Evolutionary conservation across 2,329 filamentous ascomycete species (phyloP).

Genomic region (Plenodomus lindquistii): DNA sequence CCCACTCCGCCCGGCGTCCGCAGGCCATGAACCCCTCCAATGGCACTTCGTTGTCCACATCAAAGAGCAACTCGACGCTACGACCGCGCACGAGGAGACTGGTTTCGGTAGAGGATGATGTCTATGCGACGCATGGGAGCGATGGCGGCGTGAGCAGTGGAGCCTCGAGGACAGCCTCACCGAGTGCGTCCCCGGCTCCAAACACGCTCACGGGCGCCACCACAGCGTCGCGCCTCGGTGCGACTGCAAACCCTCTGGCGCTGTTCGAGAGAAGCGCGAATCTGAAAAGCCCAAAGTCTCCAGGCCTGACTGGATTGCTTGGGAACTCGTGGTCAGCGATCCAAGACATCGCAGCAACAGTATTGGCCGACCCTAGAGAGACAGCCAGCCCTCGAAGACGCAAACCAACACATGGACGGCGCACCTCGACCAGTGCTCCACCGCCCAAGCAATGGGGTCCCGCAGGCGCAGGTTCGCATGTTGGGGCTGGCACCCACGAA

Average conservation of each 20-base stretch:
- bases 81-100: slow-evolving; percentile 52
- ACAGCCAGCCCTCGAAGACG: slow-evolving; percentile 26
- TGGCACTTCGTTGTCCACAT: slow-evolving; percentile 41
- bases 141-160: slow-evolving; percentile 45
- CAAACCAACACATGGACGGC: slow-evolving; percentile 33
- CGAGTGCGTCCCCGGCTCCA: slow-evolving; percentile 48
- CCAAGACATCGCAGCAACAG: slow-evolving; percentile 54
- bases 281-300: slow-evolving; percentile 25
- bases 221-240: slow-evolving; percentile 38
- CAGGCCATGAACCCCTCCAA: slow-evolving; percentile 48
- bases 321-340: slow-evolving; percentile 55
- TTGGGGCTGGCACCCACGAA: slow-evolving; percentile 52
- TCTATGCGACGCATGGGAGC: slow-evolving; percentile 40
- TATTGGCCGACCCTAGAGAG: slow-evolving; percentile 43
- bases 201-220: slow-evolving; percentile 19
- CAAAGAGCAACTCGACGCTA: slow-evolving; percentile 50
- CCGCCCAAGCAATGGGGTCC: slow-evolving; percentile 55
- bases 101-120: slow-evolving; percentile 54
- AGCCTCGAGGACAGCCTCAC: slow-evolving; percentile 38
- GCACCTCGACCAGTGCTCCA: slow-evolving; percentile 43
- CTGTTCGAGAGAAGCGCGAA: slow-evolving; percentile 28
- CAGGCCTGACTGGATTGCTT: slow-evolving; percentile 50
- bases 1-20: slow-evolving; percentile 37
- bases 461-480: slow-evolving; percentile 38
- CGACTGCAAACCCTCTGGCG: slow-evolving; percentile 32